A percentile compares a stretch with the other conserved stretches of the same genome.
Evolutionary conservation across 768 basidiomycete genomes (phyloP).

Genomic region (Tricholoma bakamatsutake): DNA sequence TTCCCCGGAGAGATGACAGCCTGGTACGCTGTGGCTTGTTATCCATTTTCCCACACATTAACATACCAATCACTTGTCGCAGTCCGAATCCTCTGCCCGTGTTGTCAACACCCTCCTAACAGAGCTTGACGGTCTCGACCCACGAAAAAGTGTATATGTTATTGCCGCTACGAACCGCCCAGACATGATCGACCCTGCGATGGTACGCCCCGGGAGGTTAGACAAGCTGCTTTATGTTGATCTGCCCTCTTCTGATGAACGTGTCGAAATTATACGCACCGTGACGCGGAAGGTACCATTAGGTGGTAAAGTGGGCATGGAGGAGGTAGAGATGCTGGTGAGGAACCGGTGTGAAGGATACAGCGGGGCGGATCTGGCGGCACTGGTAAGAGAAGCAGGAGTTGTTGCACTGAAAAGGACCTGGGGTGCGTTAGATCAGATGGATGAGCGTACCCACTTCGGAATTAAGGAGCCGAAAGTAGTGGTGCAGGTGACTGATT

Average conservation of each 20-base stretch:
- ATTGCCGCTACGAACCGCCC: slow-evolving; percentile 94
- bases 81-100: slow-evolving; percentile 91
- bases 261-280: slow-evolving; percentile 80
- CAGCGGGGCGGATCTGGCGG: slow-evolving; percentile 88
- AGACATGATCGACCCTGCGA: slow-evolving; percentile 96
- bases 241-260: slow-evolving; percentile 66
- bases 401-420: slow-evolving; percentile 72
- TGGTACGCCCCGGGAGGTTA: slow-evolving; percentile 93
- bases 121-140: slow-evolving; percentile 88
- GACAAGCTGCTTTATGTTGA: slow-evolving; percentile 95
- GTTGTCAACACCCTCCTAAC: slow-evolving; percentile 94
- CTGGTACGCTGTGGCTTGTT: slow-evolving; percentile 47
- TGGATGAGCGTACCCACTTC: slow-evolving; percentile 33
- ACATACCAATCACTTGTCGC: slow-evolving; percentile 6
- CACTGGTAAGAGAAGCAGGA: slow-evolving; percentile 85
- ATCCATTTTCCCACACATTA: neutral
- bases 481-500: slow-evolving; percentile 60
- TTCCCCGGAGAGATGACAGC: slow-evolving; percentile 84
- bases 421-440: slow-evolving; percentile 60
- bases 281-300: slow-evolving; percentile 70
- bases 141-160: slow-evolving; percentile 83
- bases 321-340: slow-evolving; percentile 42
- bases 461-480: slow-evolving; percentile 26
- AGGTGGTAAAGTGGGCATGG: slow-evolving; percentile 22
- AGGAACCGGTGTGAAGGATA: slow-evolving; percentile 73